Conservation (phyloP, 306 rosid species). For the Castanea crenata region DNA sequence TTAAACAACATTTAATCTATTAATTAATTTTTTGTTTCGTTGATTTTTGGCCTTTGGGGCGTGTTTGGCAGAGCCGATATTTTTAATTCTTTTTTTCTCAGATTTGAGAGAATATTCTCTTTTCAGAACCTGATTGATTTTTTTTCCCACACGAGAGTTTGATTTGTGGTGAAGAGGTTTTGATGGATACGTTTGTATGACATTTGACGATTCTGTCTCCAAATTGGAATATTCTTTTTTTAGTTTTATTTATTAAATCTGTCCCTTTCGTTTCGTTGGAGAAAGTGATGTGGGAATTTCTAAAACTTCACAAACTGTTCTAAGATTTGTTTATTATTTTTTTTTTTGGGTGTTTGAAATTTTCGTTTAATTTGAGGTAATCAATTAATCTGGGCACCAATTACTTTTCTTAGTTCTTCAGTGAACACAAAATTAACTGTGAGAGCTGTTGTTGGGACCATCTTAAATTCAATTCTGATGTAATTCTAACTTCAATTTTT, state of each 20-base stretch:
- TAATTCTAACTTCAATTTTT: neutral
- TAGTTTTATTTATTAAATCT: neutral
- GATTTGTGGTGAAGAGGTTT: neutral
- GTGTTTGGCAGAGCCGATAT: neutral
- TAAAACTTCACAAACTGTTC: neutral
- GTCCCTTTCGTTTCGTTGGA: conserved; percentile 55
- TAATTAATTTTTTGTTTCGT: neutral
- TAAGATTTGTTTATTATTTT: conserved; percentile 22
- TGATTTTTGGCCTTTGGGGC: too few species aligned
- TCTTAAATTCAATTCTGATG: neutral
- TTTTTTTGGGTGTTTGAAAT: neutral
- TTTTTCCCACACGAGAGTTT: neutral
- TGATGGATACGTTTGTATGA: neutral
- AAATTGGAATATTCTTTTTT: conserved; percentile 18
- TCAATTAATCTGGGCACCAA: too few species aligned
- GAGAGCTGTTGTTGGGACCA: neutral
- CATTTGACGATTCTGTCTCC: neutral
- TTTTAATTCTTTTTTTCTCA: neutral
- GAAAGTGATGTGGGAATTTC: conserved; percentile 25
- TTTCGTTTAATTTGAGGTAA: too few species aligned
- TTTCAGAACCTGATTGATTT: too few species aligned
- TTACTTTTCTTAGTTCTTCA: neutral
- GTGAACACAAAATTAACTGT: neutral
- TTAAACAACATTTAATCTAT: neutral
- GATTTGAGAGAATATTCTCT: neutral